These are phyloP conservation scores for Globisporangium yorkense DNA, from an alignment of 352 stramenopile genomes.

Conservation along the genomic window DNA sequence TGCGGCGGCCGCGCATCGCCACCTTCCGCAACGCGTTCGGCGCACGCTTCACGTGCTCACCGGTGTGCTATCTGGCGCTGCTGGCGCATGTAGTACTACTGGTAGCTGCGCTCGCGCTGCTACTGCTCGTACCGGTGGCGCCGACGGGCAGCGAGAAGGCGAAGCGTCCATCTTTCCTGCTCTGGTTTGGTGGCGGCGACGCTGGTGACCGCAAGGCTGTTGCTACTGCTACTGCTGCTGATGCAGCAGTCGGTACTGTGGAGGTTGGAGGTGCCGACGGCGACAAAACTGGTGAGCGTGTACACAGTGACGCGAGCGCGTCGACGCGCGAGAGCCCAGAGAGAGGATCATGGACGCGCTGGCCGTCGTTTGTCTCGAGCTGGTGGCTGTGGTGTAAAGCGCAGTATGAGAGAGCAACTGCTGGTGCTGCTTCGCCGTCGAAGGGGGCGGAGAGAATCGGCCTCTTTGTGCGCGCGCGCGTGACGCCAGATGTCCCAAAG, in stretches of 20 bases:
- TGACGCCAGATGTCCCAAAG: constrained; percentile 7
- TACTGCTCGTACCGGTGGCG: constrained; percentile 38
- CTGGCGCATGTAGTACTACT: constrained; percentile 18
- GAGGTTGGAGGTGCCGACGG: not conserved
- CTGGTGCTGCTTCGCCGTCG: not conserved
- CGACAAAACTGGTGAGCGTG: not conserved
- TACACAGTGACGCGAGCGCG: not conserved
- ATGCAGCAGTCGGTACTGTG: not conserved
- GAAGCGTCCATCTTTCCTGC: constrained; percentile 22
- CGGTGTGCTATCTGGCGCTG: constrained; percentile 39
- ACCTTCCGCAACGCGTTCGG: constrained; percentile 64
- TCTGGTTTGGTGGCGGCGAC: constrained; percentile 22
- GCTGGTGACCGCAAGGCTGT: not conserved
- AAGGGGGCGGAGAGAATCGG: not conserved
- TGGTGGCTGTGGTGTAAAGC: not conserved
- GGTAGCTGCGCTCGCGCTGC: constrained; percentile 13
- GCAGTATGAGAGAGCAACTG: not conserved
- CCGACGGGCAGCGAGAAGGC: not conserved
- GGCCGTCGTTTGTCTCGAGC: not conserved
- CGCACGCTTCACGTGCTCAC: constrained; percentile 39
- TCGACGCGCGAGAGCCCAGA: not conserved
- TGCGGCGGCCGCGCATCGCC: constrained; percentile 8
- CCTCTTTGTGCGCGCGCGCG: not conserved
- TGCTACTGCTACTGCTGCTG: not conserved
- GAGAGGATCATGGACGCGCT: not conserved